Evolutionary conservation across 352 stramenopile genomes (phyloP), one percentile per base, ranked within the genome.

Genomic region (Phytophthora quininea): DNA sequence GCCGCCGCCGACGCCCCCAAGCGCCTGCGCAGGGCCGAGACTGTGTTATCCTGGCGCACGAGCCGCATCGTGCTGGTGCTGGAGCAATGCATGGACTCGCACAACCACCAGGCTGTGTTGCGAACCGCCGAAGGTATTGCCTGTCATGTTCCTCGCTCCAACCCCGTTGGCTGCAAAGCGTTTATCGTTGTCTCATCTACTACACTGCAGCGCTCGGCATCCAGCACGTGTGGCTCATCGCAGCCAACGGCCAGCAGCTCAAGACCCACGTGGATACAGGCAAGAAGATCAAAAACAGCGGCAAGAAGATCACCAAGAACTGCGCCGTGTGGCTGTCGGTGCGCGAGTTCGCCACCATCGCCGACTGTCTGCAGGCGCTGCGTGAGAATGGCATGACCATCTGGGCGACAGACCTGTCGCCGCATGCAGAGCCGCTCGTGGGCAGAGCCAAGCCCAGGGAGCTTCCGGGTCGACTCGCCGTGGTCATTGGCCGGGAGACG

Each of bases 401-500:
- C 54, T 98, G 95, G 95, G 89, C 87, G 10, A 98, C 93, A 0
- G 94, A 98, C 64, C 64, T 98, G 32, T 86, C 86, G 11, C 89
- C 91, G 15, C 75, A 92, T 55, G 90, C 90, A 0, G 58, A 90
- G 50, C 61, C 79, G 30, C 63, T 94, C 5, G 78, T 58, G 4
- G 46, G 42, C 6, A 54, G 58, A n/a, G 58, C 53, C 45, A 88
- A 84, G 43, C 83, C 89, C 37, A 67, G 33, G 60, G 65, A 82
- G 10, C 76, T 98, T 50, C 95, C 95, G 9, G 52, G 84, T 1
- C 95, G 91, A 54, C 70, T 98, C 15, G 95, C 95, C 7, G 76
- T 98, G 59, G 91, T 98, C 12, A 97, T 98, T 64, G 95, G 95
- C 32, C 95, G 93, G 0, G 95, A 98, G 77, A 93, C 82, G 15